Conservation (phyloP, 2,329 filamentous ascomycete genomes). For the Podosphaera fusca region DNA sequence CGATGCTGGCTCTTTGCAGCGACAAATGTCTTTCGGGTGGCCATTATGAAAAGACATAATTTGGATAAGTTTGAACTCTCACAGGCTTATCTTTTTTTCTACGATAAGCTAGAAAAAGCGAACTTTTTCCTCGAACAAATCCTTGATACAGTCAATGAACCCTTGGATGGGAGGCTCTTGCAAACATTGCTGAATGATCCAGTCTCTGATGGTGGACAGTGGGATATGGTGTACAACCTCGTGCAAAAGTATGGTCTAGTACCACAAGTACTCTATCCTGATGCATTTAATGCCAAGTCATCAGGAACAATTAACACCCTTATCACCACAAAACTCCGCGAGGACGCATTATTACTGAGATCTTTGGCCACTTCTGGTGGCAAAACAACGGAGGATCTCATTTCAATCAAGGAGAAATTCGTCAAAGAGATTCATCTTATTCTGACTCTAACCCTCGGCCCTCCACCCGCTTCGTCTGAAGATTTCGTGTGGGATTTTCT, state of each 20-base stretch:
- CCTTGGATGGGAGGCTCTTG: conserved; percentile 49
- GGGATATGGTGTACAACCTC: conserved; percentile 78
- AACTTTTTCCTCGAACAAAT: conserved; percentile 79
- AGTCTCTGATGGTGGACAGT: conserved; percentile 65
- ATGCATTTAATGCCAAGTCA: conserved; percentile 55
- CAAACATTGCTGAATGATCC: conserved; percentile 44
- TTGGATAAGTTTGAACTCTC: conserved; percentile 65
- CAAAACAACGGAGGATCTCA: conserved; percentile 14
- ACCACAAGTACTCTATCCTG: conserved; percentile 59
- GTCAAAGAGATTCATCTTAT: conserved; percentile 60
- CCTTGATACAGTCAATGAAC: conserved; percentile 46
- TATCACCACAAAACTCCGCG: conserved; percentile 67
- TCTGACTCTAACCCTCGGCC: conserved; percentile 61
- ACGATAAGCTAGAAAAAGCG: conserved; percentile 80
- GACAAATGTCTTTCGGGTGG: conserved; percentile 80
- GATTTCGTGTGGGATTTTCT: conserved; percentile 64
- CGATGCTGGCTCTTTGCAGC: conserved; percentile 83
- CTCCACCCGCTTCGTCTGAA: conserved; percentile 44
- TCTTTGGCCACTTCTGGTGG: conserved; percentile 21
- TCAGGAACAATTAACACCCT: conserved; percentile 47
- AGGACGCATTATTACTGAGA: conserved; percentile 56
- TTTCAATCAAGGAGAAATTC: conserved; percentile 43
- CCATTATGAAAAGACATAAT: conserved; percentile 63
- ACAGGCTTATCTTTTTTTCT: conserved; percentile 75
- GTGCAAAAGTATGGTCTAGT: conserved; percentile 77